Base-by-base conservation (phyloP, 2,329 filamentous ascomycete genomes). In the Nemania sp. region DNA sequence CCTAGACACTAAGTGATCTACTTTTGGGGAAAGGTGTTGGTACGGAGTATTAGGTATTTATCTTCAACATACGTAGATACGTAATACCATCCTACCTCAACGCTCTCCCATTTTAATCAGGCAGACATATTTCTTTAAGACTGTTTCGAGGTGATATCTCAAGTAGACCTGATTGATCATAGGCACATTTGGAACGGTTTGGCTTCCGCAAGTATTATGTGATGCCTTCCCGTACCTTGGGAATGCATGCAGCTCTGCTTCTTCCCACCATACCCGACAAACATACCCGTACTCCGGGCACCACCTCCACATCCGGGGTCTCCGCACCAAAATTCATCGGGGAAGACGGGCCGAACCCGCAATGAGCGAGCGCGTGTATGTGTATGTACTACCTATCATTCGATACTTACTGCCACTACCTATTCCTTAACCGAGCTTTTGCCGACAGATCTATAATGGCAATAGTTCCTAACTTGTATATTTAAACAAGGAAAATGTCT, bases 281-380 rank as follows among this genome's bases (percentile, higher is more conserved):
- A 5, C 18, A 5, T n/a, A 27, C 7, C 15, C 22, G 45, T 20
- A n/a, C 20, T 10, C 64, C 59, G 32, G 27, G 27, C 11, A 29
- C 43, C 60, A 49, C 32, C 59, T 64, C 60, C 65, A 64, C 51
- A 52, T 41, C 38, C 54, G 59, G 59, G 32, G 26, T 62, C 64
- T 61, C 65, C 55, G 56, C 65, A 64, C n/a, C 49, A 35, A 41
- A 52, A n/a, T 41, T 45, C 26, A 1, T 24, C 55, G 60, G 49
- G 65, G 60, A 67, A 64, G 55, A 56, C 61, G 65, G 65, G 61
- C 65, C 61, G 60, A 29, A 20, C 29, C 49, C 29, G 20, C 27
- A 35, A 20, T 41, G n/a, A 10, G n/a, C n/a, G 47, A 41, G 38
- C 38, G 15, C 38, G 8, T n/a, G n/a, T n/a, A n/a, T n/a, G 11